phyloP scores from a whole-genome alignment of 306 rosid species.

The Vigna hirtella region DNA sequence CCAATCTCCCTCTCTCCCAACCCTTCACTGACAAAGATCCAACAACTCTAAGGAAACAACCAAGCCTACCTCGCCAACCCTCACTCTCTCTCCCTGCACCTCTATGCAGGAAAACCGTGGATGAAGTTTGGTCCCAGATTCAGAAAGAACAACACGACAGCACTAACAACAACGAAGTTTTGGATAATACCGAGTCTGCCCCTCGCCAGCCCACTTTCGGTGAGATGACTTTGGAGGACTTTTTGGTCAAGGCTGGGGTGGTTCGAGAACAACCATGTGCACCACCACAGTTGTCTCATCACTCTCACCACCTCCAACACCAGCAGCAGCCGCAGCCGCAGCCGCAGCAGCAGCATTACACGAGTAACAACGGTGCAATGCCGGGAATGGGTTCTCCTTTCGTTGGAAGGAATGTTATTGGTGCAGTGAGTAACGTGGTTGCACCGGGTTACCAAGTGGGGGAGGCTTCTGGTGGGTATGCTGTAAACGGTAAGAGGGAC shows the following conservation, averaged over 20 bases:
- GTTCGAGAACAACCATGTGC: slow-evolving; percentile 56
- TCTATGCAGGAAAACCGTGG: slow-evolving; percentile 83
- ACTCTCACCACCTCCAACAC: slow-evolving; percentile 20
- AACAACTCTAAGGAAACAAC: slow-evolving; percentile 44
- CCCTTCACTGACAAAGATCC: slow-evolving; percentile 35
- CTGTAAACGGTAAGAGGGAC: slow-evolving; percentile 59
- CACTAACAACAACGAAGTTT: neutral
- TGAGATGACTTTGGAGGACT: slow-evolving; percentile 96
- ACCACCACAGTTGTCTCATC: neutral
- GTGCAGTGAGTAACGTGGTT: slow-evolving; percentile 40
- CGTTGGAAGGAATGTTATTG: slow-evolving; percentile 47
- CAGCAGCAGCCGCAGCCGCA: neutral
- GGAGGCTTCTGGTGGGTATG: slow-evolving; percentile 51
- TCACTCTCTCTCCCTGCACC: slow-evolving; percentile 82
- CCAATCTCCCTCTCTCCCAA: slow-evolving; percentile 13
- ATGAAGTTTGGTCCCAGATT: slow-evolving; percentile 94
- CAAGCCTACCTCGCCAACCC: slow-evolving; percentile 71
- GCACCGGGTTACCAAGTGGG: slow-evolving; percentile 50
- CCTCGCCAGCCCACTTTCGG: slow-evolving; percentile 85
- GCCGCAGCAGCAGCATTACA: neutral
- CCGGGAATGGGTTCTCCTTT: slow-evolving; percentile 50
- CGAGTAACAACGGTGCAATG: slow-evolving; percentile 1
- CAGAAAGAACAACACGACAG: slow-evolving; percentile 50
- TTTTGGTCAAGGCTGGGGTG: slow-evolving; percentile 86
- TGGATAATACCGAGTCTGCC: slow-evolving; percentile 58